Evolutionary conservation across 2,329 filamentous ascomycete genomes (phyloP), one percentile per base, ranked within the genome.

Genomic region (Diplodia intermedia): DNA sequence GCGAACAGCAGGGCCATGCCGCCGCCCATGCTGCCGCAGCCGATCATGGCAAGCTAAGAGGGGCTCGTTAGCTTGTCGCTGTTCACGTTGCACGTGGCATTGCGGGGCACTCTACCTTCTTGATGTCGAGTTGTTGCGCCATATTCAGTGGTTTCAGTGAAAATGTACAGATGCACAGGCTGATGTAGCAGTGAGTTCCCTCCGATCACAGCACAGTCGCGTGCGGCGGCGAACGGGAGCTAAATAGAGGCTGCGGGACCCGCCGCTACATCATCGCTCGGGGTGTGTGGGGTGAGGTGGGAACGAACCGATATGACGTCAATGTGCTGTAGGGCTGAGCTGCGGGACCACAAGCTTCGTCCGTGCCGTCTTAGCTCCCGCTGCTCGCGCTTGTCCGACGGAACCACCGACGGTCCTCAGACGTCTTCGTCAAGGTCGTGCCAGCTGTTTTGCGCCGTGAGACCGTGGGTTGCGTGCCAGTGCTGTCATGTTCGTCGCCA

Each of bases 21-120:
- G 4, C 82, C 83, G n/a, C 86, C 87, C 85, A 88, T 89, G 71
- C 82, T 84, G 4, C 86, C 86, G 20, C 83, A 85, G 26, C 85
- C 86, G 49, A 88, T 83, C 79, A 88, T 85, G 62, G 84, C 86
- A 69, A 88, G 76, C 81, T 85, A 60, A 20, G 18, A 36, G 31
- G 7, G 47, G 20, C n/a, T 31, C 20, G 49, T 65, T 2, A 65
- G 47, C 49, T 54, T n/a, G 31, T 38, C 20, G n/a, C 12, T 40
- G 29, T 7, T 23, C 29, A 20, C 54, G 54, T 56, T 12, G 53
- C 8, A 9, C 54, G 18, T 52, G 31, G 20, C 31, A 14, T 3
- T 20, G 49, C 23, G 6, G 31, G 15, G 54, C 3, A 31, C 6
- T 18, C 18, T n/a, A 62, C 66, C 66, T 68, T 68, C 49, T 62